Base-by-base conservation (phyloP, 2,329 filamentous ascomycete genomes). In the Aspergillus ustus region DNA sequence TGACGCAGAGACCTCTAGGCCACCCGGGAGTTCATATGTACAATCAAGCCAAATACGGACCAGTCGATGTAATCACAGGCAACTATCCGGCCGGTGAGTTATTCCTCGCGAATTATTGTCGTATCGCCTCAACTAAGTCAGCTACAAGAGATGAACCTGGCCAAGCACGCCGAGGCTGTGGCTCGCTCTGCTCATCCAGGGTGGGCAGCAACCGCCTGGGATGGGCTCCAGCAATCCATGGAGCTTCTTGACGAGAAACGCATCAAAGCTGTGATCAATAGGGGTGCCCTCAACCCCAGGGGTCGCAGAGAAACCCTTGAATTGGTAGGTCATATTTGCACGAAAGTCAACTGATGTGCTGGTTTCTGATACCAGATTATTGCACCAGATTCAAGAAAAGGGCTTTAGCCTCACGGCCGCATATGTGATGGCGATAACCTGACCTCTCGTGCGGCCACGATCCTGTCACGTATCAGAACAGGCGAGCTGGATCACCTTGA, bases 241-340 rank as follows among this genome's bases (percentile, higher is more conserved):
- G 86, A 3, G 72, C 43, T 45, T 80, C 3, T 68, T 82, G 9
- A 74, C 83, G 64, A 81, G 53, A 81, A 84, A 61, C 68, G 76
- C 0, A 86, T 87, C 72, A 85, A 84, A 62, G 75, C 87, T 15
- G 76, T 85, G 37, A 75, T 85, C 57, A 86, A 87, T 65, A 85
- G 85, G 2, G 85, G 85, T 0, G 83, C 81, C 2, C 77, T 83
- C n/a, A 84, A 87, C 59, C 85, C 85, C 0, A 77, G 77, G 59
- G 83, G 80, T 88, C 11, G 82, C 84, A 3, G 66, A 80, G 56
- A 79, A 81, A n/a, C n/a, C n/a, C n/a, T n/a, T n/a, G n/a, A n/a
- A n/a, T n/a, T n/a, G n/a, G n/a, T n/a, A n/a, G n/a, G n/a, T n/a
- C n/a, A n/a, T n/a, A n/a, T n/a, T n/a, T n/a, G n/a, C n/a, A n/a